A percentile compares a stretch with the other conserved stretches of the same genome.
Conservation (phyloP, 371 early-diverging fungal species). For the Mucor plumbeus region DNA sequence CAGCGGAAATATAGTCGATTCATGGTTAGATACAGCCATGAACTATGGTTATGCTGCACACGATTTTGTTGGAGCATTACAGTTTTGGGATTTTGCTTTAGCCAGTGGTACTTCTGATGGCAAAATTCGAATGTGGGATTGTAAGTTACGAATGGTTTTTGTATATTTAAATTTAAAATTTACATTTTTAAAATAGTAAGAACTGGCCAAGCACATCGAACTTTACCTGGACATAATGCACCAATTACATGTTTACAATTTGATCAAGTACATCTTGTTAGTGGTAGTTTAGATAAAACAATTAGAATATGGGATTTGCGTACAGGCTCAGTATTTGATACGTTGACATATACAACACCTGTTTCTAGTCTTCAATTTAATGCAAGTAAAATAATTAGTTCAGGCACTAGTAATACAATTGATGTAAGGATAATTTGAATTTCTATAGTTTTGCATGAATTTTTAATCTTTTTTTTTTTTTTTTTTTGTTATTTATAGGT, state of each 20-base stretch:
- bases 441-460: not conserved
- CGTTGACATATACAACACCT: conserved; percentile 56
- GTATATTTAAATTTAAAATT: conserved; percentile 57
- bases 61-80: conserved; percentile 74
- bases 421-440: conserved; percentile 46
- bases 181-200: conserved; percentile 54
- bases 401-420: conserved; percentile 50
- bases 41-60: conserved; percentile 48
- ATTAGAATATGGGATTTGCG: conserved; percentile 88
- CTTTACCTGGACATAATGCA: conserved; percentile 72
- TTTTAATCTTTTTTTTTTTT: too few relatives aligned
- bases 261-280: conserved; percentile 78
- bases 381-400: conserved; percentile 54
- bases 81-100: conserved; percentile 83
- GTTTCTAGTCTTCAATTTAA: conserved; percentile 69
- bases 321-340: conserved; percentile 70
- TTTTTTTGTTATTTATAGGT: conserved; percentile 40
- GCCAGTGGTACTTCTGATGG: conserved; percentile 90
- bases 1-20: conserved; percentile 14
- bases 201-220: conserved; percentile 80
- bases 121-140: conserved; percentile 87
- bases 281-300: conserved; percentile 81
- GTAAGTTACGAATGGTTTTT: conserved; percentile 67
- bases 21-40: conserved; percentile 32
- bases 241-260: conserved; percentile 80